Percentiles rank a stretch among this genome's conserved stretches.
These are phyloP conservation scores for Grosmannia huntii DNA, from an alignment of 2,329 filamentous ascomycete genomes.

Conservation along the genomic window DNA sequence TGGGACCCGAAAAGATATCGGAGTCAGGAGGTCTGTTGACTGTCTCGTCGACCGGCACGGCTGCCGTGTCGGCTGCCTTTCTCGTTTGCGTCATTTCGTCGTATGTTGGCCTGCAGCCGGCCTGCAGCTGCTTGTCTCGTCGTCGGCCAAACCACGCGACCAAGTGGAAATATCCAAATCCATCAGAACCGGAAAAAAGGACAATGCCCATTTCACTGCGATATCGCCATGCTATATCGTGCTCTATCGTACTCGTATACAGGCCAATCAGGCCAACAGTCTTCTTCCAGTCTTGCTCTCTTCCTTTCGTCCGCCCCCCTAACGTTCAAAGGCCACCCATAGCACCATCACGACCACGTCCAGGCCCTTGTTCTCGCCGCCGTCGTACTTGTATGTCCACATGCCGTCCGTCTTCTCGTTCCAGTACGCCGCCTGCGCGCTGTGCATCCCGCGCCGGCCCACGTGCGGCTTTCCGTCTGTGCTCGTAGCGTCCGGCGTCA, in stretches of 20 bases:
- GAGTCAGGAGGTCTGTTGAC: neutral
- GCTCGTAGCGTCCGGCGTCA: constrained; percentile 34
- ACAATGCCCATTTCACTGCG: neutral
- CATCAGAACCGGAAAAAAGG: neutral
- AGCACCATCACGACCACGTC: constrained; percentile 62
- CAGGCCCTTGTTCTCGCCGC: constrained; percentile 51
- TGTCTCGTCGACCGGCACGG: neutral
- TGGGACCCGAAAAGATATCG: neutral
- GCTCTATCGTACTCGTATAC: neutral
- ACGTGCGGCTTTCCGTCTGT: constrained; percentile 58
- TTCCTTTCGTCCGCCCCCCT: neutral
- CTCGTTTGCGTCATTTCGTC: neutral
- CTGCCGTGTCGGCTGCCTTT: neutral
- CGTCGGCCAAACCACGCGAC: neutral
- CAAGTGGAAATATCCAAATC: neutral
- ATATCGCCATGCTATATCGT: neutral
- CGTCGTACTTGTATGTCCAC: constrained; percentile 80
- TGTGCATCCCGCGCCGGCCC: constrained; percentile 83
- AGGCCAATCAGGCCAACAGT: neutral
- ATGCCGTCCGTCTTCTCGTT: constrained; percentile 84
- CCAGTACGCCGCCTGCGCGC: constrained; percentile 75
- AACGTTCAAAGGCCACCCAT: constrained; percentile 51
- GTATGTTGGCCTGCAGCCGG: neutral
- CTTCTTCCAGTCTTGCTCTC: neutral
- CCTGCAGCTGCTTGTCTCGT: too few relatives aligned